Evolutionary conservation across 306 rosid genomes (phyloP).

Genomic region (Pyrus bretschneideri): DNA sequence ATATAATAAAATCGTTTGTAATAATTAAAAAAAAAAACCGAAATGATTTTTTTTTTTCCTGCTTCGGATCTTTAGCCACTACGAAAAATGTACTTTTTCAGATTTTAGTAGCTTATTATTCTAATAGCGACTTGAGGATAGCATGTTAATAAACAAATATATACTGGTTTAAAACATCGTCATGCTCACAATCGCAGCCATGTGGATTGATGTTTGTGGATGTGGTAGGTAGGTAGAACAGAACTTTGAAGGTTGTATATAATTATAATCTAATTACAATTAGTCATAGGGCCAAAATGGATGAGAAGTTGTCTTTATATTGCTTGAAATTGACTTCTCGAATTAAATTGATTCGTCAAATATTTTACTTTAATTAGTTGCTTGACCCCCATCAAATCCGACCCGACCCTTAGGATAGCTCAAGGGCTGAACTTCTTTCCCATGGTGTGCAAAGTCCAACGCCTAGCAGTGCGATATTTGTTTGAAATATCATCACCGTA

Average conservation of each 20-base stretch:
- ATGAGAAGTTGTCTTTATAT: no score
- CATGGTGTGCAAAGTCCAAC: neutral
- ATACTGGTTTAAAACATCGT: neutral
- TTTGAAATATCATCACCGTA: neutral
- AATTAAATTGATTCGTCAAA: neutral
- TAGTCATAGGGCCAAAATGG: neutral
- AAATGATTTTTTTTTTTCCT: neutral
- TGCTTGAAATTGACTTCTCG: neutral
- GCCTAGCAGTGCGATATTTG: no score
- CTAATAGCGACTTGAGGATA: no score
- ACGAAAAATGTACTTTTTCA: neutral
- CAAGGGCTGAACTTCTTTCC: neutral
- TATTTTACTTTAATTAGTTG: neutral
- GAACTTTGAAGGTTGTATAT: neutral
- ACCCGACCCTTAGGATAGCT: slow-evolving; percentile 3
- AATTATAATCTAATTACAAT: neutral
- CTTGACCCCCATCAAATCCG: neutral
- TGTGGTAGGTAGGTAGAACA: neutral
- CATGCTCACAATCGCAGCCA: neutral
- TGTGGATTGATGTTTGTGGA: neutral
- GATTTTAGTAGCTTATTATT: no score
- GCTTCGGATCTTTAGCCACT: neutral
- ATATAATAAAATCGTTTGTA: no score
- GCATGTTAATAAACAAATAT: no score
- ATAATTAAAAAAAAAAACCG: neutral